Conservation (phyloP, 2,329 filamentous ascomycete species). For the Calonectria pteridis region DNA sequence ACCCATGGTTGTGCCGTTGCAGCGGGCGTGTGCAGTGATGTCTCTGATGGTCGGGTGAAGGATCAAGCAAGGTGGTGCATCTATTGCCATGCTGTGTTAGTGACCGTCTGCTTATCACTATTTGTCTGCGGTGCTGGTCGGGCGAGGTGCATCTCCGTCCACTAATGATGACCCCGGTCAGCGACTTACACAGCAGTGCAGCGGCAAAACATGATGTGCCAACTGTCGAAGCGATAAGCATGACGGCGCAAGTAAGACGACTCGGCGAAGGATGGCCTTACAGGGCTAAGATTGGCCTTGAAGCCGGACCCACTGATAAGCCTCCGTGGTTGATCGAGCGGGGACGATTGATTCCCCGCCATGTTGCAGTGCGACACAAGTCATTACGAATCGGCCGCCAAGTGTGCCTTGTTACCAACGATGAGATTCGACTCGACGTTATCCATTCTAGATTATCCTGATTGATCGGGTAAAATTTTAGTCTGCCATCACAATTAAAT, state of each 20-base stretch:
- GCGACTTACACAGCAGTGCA: background rate
- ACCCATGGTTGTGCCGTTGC: background rate
- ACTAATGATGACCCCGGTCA: background rate
- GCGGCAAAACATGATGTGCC: background rate
- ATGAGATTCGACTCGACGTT: background rate
- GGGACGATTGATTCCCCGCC: background rate
- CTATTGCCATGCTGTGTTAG: background rate
- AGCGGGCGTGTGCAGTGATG: background rate
- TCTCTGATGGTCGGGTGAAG: background rate
- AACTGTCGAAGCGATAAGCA: background rate
- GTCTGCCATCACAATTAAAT: background rate
- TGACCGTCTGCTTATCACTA: background rate
- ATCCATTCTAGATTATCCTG: background rate
- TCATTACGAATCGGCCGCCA: background rate
- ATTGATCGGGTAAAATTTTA: background rate
- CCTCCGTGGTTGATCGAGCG: background rate
- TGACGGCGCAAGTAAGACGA: background rate
- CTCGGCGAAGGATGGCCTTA: background rate
- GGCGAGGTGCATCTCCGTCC: background rate
- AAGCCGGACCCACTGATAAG: background rate
- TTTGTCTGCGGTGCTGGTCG: background rate
- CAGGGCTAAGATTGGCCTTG: background rate
- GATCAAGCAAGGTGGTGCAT: background rate
- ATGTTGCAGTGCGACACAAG: background rate
- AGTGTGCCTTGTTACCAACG: background rate